These are phyloP conservation scores for Coleophoma crateriformis DNA, from an alignment of 2,329 filamentous ascomycete species.

Conservation along the genomic window DNA sequence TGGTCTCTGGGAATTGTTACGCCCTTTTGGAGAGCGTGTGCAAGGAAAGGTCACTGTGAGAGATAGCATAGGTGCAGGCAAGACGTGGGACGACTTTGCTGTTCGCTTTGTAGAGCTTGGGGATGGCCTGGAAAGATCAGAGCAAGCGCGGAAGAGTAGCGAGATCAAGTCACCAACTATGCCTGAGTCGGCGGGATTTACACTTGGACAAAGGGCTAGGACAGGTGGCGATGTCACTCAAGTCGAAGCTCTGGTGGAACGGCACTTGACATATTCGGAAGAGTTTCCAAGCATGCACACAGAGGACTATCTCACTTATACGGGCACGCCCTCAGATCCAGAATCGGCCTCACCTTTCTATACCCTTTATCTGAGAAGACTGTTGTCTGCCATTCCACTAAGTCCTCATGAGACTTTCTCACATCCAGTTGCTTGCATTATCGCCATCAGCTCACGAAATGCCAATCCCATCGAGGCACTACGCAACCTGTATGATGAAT, in stretches of 20 bases:
- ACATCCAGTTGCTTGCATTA: constrained; percentile 90
- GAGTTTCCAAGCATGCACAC: constrained; percentile 23
- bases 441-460: constrained; percentile 90
- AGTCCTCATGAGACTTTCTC: constrained; percentile 88
- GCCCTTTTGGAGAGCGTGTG: constrained; percentile 86
- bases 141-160: constrained; percentile 30
- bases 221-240: constrained; percentile 52
- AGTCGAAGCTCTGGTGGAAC: constrained; percentile 75
- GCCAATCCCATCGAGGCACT: constrained; percentile 80
- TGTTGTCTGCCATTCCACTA: constrained; percentile 74
- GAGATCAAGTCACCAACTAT: constrained; percentile 13
- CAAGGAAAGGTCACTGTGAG: constrained; percentile 84
- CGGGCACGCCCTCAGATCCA: constrained; percentile 21
- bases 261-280: constrained; percentile 74
- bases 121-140: constrained; percentile 46
- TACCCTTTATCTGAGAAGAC: constrained; percentile 73
- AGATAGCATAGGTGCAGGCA: constrained; percentile 82
- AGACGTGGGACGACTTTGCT: constrained; percentile 82
- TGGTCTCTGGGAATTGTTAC: constrained; percentile 77
- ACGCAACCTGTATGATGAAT: constrained; percentile 75
- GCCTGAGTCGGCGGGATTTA: constrained; percentile 9
- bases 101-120: constrained; percentile 77
- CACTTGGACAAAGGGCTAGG: constrained; percentile 14
- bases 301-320: constrained; percentile 31
- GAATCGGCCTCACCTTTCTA: constrained; percentile 70